Evolutionary conservation across 352 stramenopile species (phyloP).

Genomic region (Phytophthora fragariae): DNA sequence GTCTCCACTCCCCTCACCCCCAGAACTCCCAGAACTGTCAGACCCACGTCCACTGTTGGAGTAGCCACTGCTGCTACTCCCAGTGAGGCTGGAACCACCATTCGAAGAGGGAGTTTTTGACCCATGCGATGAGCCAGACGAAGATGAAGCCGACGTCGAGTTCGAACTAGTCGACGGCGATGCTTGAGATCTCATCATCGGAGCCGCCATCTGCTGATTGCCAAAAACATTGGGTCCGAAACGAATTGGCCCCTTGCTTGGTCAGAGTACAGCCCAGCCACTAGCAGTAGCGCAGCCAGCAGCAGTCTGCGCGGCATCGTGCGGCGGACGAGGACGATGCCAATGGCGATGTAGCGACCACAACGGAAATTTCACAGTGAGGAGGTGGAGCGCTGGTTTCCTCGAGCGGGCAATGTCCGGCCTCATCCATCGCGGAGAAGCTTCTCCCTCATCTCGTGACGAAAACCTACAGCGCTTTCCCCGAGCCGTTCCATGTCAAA

Average conservation of each 20-base stretch:
- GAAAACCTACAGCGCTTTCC: constrained; percentile 17
- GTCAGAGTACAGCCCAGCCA: neutral
- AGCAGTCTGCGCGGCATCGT: constrained; percentile 8
- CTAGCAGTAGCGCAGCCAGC: constrained; percentile 22
- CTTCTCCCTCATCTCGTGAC: constrained; percentile 31
- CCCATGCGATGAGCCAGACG: constrained; percentile 18
- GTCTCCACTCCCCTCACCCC: constrained; percentile 22
- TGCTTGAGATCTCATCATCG: constrained; percentile 7
- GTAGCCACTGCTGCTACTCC: neutral
- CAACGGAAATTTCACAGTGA: constrained; percentile 21
- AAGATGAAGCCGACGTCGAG: constrained; percentile 13
- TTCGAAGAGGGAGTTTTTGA: constrained; percentile 19
- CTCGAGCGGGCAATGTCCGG: neutral
- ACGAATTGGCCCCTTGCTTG: constrained; percentile 21
- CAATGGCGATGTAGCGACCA: constrained; percentile 5
- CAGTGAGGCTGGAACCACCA: constrained; percentile 1
- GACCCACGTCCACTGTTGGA: constrained; percentile 7
- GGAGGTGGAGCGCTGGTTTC: constrained; percentile 2
- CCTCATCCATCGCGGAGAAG: constrained; percentile 15
- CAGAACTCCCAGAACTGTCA: constrained; percentile 10
- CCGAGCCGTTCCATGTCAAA: neutral
- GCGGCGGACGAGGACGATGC: neutral
- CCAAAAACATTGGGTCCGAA: neutral
- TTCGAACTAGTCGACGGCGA: neutral
- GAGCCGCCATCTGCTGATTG: constrained; percentile 9